Evolutionary conservation across 345 rosid genomes (phyloP).

Genomic region (Fremontodendron californicum): DNA sequence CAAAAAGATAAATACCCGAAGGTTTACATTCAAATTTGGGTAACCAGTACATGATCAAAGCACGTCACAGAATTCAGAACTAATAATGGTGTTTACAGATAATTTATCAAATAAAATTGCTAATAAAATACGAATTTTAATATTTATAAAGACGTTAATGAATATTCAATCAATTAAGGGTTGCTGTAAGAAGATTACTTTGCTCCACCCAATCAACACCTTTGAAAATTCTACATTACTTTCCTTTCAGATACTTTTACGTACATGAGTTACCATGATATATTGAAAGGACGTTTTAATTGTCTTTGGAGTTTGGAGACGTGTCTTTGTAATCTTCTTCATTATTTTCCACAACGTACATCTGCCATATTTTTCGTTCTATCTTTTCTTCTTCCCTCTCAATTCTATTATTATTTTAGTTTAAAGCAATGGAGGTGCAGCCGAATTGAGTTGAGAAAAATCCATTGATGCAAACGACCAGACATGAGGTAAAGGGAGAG

Average conservation of each 20-base stretch:
- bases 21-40: neutral
- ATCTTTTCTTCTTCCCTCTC: too few species aligned
- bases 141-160: too few species aligned
- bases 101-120: too few species aligned
- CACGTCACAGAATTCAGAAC: too few species aligned
- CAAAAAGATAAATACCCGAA: neutral
- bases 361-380: too few species aligned
- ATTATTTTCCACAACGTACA: neutral
- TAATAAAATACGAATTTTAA: too few species aligned
- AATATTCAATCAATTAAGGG: too few species aligned
- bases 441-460: neutral
- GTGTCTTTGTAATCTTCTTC: neutral
- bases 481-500: neutral
- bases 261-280: slow-evolving; percentile 11
- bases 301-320: neutral
- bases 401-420: too few species aligned
- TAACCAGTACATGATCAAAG: too few species aligned
- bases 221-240: slow-evolving; percentile 12
- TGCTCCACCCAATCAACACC: slow-evolving; percentile 9
- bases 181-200: too few species aligned
- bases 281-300: too few species aligned
- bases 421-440: neutral
- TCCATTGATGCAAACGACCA: neutral
- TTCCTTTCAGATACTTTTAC: neutral
- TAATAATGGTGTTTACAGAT: too few species aligned